phyloP scores from a whole-genome alignment of 257 asterid species.

The Voacanga thouarsii region DNA sequence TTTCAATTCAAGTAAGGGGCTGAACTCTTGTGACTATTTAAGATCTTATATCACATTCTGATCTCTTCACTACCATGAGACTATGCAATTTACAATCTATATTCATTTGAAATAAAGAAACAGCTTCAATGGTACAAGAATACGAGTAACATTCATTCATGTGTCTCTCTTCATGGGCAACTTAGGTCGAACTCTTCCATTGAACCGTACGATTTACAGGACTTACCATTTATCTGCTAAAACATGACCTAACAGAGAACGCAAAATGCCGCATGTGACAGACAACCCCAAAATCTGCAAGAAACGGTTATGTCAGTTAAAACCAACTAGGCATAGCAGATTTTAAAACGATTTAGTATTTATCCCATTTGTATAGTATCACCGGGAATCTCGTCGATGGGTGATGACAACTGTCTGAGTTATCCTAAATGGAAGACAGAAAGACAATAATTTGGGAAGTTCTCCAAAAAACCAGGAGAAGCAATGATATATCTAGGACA shows the following conservation, averaged over 20 bases:
- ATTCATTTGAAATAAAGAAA: neutral
- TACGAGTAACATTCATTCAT: neutral
- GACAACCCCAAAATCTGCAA: neutral
- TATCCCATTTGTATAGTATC: no score
- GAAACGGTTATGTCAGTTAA: slow-evolving; percentile 31
- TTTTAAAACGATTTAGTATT: neutral
- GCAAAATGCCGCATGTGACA: no score
- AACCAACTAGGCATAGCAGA: neutral
- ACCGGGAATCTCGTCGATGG: neutral
- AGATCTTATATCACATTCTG: neutral
- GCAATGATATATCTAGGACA: neutral
- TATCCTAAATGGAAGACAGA: neutral
- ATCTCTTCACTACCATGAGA: neutral
- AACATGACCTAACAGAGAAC: neutral
- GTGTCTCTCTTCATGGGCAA: neutral
- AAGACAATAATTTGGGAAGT: neutral
- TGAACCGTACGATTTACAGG: neutral
- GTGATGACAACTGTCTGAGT: neutral
- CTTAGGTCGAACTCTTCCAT: neutral
- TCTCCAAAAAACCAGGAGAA: slow-evolving; percentile 2
- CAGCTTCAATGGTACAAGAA: neutral
- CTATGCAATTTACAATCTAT: neutral
- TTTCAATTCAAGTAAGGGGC: neutral
- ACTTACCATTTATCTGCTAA: no score
- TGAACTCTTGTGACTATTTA: neutral